Conservation (phyloP, 768 basidiomycete species). For the Lentinula raphanica region DNA sequence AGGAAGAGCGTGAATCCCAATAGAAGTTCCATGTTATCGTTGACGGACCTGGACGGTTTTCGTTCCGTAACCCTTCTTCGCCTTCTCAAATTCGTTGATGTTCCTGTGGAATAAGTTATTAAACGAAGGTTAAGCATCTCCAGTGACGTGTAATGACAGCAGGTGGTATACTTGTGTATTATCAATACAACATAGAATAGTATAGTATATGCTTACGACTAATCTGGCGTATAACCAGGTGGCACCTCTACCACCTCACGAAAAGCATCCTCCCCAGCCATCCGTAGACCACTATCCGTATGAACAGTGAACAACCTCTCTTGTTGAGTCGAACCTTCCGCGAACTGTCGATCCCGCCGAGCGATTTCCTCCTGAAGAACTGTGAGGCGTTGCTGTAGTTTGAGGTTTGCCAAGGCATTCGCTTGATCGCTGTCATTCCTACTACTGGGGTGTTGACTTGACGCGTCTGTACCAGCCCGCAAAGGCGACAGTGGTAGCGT, state of each 20-base stretch:
- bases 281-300: constrained; percentile 2
- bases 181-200: no score
- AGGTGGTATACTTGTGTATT: no score
- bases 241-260: background rate
- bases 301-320: background rate
- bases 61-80: no score
- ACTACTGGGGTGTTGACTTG: background rate
- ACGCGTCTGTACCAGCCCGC: background rate
- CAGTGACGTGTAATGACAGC: no score
- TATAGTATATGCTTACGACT: no score
- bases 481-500: background rate
- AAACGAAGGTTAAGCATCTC: no score
- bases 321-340: background rate
- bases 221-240: constrained; percentile 1
- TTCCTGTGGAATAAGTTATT: no score
- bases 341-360: background rate
- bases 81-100: no score
- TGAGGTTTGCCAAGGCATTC: background rate
- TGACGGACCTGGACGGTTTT: no score
- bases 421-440: background rate
- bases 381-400: constrained; percentile 1
- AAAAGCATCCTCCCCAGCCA: background rate
- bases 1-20: no score
- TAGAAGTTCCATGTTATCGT: no score
- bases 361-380: background rate